phyloP scores from a whole-genome alignment of 1,284 basidiomycete genomes.

The Apiotrichum akiyoshidainum region DNA sequence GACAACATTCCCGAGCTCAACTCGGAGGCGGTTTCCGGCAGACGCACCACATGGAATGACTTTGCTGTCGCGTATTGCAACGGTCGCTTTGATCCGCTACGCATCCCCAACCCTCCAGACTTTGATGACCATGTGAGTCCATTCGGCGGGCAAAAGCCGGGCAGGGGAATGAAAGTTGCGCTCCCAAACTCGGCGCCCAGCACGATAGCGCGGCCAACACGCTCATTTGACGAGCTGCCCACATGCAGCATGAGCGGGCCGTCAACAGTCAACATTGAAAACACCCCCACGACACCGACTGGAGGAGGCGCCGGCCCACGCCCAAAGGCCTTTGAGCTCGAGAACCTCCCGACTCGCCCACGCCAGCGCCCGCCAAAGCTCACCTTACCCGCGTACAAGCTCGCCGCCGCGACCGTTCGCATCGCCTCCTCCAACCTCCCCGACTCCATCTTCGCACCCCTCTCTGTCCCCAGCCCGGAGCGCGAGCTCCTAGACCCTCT shows the following conservation, averaged over 20 bases:
- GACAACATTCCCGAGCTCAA: not conserved
- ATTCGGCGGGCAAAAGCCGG: not conserved
- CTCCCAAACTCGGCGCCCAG: constrained; percentile 19
- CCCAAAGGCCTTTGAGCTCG: constrained; percentile 29
- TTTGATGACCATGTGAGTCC: not conserved
- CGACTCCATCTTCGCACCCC: constrained; percentile 54
- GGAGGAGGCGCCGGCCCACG: constrained; percentile 30
- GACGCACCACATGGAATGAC: constrained; percentile 58
- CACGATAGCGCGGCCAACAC: constrained; percentile 7
- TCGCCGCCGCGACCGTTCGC: constrained; percentile 76
- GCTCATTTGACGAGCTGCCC: constrained; percentile 7
- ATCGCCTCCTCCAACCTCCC: constrained; percentile 58
- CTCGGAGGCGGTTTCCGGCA: not conserved
- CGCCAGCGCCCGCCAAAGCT: constrained; percentile 27
- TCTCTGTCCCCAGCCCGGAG: constrained; percentile 79
- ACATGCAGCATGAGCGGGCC: not conserved
- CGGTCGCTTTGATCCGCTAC: constrained; percentile 76
- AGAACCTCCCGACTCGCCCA: constrained; percentile 13
- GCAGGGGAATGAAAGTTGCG: constrained; percentile 22
- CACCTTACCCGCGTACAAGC: constrained; percentile 33
- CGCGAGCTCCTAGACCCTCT: constrained; percentile 81
- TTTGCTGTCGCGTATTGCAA: constrained; percentile 71
- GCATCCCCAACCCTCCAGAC: constrained; percentile 59
- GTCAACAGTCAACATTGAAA: not conserved
- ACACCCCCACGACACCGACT: constrained; percentile 2